Conservation (phyloP, 768 basidiomycete species). For the Suillus brevipes region DNA sequence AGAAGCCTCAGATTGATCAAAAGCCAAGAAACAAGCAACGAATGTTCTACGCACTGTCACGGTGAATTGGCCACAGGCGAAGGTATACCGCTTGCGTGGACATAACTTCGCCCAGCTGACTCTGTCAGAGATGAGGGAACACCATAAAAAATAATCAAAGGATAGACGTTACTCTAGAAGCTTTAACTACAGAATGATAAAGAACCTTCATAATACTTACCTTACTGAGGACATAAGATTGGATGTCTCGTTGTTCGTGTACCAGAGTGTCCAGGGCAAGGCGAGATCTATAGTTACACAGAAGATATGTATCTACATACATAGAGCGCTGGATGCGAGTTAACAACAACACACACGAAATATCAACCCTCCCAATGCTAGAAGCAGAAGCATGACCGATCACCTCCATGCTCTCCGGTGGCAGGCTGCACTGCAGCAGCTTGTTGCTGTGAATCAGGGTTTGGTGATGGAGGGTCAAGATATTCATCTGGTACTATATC, state of each 20-base stretch:
- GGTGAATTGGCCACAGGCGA: too few species aligned
- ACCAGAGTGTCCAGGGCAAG: neutral
- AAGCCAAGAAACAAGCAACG: too few species aligned
- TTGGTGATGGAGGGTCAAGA: neutral
- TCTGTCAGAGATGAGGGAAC: slow-evolving; percentile 65
- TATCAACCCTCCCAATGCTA: neutral
- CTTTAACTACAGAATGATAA: neutral
- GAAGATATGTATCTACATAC: neutral
- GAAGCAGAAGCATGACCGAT: neutral
- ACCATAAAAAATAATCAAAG: neutral
- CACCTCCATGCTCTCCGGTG: neutral
- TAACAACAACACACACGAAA: neutral
- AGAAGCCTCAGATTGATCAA: too few species aligned
- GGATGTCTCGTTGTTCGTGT: neutral
- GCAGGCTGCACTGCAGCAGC: neutral
- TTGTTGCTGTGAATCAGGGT: neutral
- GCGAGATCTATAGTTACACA: neutral
- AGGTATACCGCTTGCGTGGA: slow-evolving; percentile 31
- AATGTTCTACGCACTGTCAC: too few species aligned
- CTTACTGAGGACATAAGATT: neutral
- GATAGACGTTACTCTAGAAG: neutral
- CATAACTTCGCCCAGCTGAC: too few species aligned
- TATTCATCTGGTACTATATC: neutral
- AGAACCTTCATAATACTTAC: neutral
- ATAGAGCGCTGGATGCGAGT: neutral